Base-by-base conservation (phyloP, 306 rosid genomes). In the Phaseolus lunatus region DNA sequence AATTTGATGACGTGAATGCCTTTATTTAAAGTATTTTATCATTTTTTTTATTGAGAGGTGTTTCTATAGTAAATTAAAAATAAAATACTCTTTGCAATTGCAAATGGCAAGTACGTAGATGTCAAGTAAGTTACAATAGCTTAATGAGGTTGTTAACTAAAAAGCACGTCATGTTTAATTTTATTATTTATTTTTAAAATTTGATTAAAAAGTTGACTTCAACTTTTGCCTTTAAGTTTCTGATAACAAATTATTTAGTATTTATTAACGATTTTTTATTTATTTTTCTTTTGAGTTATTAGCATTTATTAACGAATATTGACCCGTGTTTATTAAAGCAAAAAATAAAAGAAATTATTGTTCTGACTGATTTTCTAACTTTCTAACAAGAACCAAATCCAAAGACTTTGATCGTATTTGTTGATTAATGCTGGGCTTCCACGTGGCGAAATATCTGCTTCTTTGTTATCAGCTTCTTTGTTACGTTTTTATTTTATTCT, bases 311-410 rank as follows among this genome's bases (percentile, higher is more conserved):
- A 31, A 31, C 4, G 5, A 5, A 5, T 31, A 31, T 31, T 5
- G 24, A 63, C 47, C 27, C n/a, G 31, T 33, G 44, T n/a, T 29
- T 62, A 31, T 31, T 16, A 8, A 29, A 29, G 23, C 22, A 7
- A 29, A 59, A 62, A 31, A 4, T 2, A 8, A 62, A 62, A 62
- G 23, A 62, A n/a, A 7, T 8, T 62, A 0, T 8, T 13, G 35
- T 62, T 35, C 45, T 31, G 45, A 62, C 24, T 7, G 13, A 22
- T 43, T 67, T 67, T 26, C 71, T 66, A 66, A 65, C 20, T 67
- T 67, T 26, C 71, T 66, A 66, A 65, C 20, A 1, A 19, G 18
- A 39, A 65, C 31, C 33, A 37, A 10, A 64, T 11, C 20, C 12
- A 39, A 27, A 61, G 44, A 62, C 45, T 62, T 62, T 62, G 23